Evolutionary conservation across 2,329 filamentous ascomycete genomes (phyloP), one percentile per base, ranked within the genome.

Genomic region (Aureobasidium melanogenum): DNA sequence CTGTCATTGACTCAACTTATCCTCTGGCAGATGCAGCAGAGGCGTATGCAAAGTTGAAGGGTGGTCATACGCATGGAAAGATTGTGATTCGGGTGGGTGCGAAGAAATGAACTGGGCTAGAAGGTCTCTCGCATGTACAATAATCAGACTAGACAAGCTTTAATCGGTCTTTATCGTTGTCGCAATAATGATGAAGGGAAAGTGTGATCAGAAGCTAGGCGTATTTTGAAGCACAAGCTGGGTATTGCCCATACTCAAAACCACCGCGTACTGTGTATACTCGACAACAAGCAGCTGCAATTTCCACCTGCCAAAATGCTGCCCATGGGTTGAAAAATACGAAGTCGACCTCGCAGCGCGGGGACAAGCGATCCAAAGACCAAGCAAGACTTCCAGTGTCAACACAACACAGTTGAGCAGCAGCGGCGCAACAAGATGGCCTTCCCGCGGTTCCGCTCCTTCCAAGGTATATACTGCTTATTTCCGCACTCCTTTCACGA

Each of bases 1-100:
- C 78, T 1, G 76, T 84, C 0, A 71, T 87, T 44, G 85, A 87
- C 67, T 74, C 79, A 61, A 74, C 75, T 2, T 85, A 80, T 66
- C 73, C 76, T 15, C 82, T 84, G 68, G 80, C 82, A 47, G 78
- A 87, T 62, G 80, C 77, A 1, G 77, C 79, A 1, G 77, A 80
- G 67, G 85, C 84, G 1, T 84, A 82, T 71, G 78, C 80, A 69
- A 83, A 78, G 68, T 67, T 87, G 67, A 84, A 81, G 72, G 80
- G 74, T 0, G 80, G 80, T 0, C 76, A 79, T 39, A 76, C 80
- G 1, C 80, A 73, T 64, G 86, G 85, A 0, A 88, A 88, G 73
- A 72, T 88, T 64, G 75, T 88, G 3, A 66, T 79, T 9, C 63
- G 65, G 39, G 66, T 71, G n/a, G 43, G 43, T 4, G 56, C 56